Evolutionary conservation across 208 protist species (phyloP).

Genomic region (Willaertia magna): DNA sequence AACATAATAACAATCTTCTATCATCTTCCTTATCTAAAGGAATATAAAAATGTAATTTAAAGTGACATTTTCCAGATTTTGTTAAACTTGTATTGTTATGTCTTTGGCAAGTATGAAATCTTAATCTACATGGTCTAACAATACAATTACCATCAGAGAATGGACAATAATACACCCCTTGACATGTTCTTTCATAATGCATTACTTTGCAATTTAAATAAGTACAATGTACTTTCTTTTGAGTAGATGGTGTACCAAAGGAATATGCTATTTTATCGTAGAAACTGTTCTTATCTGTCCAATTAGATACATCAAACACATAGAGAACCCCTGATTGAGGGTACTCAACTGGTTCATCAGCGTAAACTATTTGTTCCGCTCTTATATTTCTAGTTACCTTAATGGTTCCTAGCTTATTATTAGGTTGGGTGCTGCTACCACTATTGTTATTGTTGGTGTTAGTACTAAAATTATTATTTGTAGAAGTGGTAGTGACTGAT

Average conservation of each 20-base stretch:
- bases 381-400: background rate
- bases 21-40: background rate
- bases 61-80: background rate
- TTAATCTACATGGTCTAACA: background rate
- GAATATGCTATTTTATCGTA: slow-evolving; percentile 2
- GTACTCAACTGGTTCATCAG: background rate
- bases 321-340: background rate
- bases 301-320: background rate
- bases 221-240: background rate
- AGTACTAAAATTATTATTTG: background rate
- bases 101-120: background rate
- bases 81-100: background rate
- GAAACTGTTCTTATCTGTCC: background rate
- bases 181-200: slow-evolving; percentile 8
- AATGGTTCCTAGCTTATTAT: background rate
- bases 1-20: background rate
- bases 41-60: slow-evolving; percentile 6
- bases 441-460: background rate
- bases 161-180: slow-evolving; percentile 3
- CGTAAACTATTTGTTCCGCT: background rate
- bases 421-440: background rate
- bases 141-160: background rate
- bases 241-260: background rate
- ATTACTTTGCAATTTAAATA: slow-evolving; percentile 5
- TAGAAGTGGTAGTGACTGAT: no score